Percentiles rank a stretch among this genome's conserved stretches.
phyloP scores from a whole-genome alignment of 306 rosid species.

The Ammopiptanthus mongolicus region DNA sequence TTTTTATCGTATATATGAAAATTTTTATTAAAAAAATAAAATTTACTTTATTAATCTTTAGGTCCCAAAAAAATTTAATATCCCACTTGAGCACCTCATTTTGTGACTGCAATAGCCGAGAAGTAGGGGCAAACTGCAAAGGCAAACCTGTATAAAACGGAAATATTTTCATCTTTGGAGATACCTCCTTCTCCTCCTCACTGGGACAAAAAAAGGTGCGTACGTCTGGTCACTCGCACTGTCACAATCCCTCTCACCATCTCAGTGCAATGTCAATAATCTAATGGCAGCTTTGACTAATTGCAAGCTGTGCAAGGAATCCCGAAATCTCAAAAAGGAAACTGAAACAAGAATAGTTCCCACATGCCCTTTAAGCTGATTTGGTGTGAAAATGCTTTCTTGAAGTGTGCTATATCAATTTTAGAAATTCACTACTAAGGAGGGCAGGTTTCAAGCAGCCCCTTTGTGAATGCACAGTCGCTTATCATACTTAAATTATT shows the following conservation, averaged over 20 bases:
- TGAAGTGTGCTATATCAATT: slow-evolving; percentile 16
- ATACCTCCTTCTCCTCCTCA: slow-evolving; percentile 18
- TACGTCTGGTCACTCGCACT: slow-evolving; percentile 32
- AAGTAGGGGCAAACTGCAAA: neutral
- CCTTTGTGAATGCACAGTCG: neutral
- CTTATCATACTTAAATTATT: too few relatives aligned
- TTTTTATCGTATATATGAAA: too few relatives aligned
- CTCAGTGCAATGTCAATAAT: slow-evolving; percentile 37
- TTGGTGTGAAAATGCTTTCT: slow-evolving; percentile 23
- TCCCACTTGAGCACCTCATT: neutral
- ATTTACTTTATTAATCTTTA: too few relatives aligned
- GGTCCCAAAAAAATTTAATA: too few relatives aligned
- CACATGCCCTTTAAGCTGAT: slow-evolving; percentile 22
- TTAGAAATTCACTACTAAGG: neutral
- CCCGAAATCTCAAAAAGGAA: slow-evolving; percentile 34
- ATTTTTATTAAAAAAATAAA: too few relatives aligned
- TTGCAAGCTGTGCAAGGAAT: slow-evolving; percentile 37
- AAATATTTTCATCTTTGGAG: slow-evolving; percentile 16
- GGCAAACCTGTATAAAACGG: slow-evolving; percentile 7
- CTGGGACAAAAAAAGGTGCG: neutral
- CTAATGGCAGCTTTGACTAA: slow-evolving; percentile 43
- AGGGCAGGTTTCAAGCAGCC: neutral
- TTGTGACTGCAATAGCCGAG: neutral
- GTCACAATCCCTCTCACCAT: slow-evolving; percentile 28
- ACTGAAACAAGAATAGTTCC: slow-evolving; percentile 28